Base-by-base conservation (phyloP, 345 rosid species). In the Jatropha curcas region DNA sequence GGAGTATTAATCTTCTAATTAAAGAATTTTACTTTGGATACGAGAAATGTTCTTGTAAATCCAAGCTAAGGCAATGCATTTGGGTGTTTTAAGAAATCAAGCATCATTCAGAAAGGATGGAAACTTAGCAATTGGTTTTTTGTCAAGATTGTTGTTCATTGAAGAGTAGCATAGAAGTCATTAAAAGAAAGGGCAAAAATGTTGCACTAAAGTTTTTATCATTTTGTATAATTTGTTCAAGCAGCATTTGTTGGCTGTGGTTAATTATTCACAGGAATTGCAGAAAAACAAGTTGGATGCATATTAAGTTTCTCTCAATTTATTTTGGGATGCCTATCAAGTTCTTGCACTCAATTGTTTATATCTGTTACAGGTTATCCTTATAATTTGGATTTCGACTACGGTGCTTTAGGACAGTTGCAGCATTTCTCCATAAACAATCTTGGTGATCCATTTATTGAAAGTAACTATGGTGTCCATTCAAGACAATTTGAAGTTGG, bases 401-500 rank as follows among this genome's bases (percentile, higher is more conserved):
- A 95, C 67, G 99, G 99, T 70, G 99, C 97, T 62, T 87, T 95
- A 77, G 84, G 58, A 35, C 99, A 95, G 79, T 80, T 95, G 84
- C 99, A 95, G 65, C 99, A 95, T 84, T 92, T 94, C 74, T 92
- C 99, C 7, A 94, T 94, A 63, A 94, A 94, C 77, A 94, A 94
- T 79, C 92, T 94, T 13, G 99, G 99, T 33, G 99, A 92, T 81
- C 99, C 99, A 51, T 94, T 94, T 71, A 94, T 94, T 27, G 98
- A 94, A 77, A 94, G 99, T 74, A 94, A 94, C 86, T 94, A 94
- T 31, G 99, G 99, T 53, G 97, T 95, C 30, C 99, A 95, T 82
- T 95, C 99, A 22, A 88, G 99, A 68, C 94, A 94, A 64, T 95
- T 95, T 77, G 99, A 95, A 83, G 98, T 95, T 37, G 99, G 99